Conservation (phyloP, 371 early-diverging fungal genomes). For the Hamiltosporidium tvaerminnensis region DNA sequence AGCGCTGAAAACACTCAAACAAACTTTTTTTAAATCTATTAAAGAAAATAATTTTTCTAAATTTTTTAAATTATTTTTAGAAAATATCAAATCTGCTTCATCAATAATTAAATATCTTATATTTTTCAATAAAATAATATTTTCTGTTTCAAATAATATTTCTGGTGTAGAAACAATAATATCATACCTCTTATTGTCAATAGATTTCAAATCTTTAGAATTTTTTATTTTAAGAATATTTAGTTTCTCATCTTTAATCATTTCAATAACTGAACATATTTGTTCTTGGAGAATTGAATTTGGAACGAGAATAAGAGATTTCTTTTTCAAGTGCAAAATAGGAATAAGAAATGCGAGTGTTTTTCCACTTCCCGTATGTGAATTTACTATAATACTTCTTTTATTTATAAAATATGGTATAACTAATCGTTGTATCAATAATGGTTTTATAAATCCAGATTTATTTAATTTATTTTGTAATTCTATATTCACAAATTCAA, state of each 20-base stretch:
- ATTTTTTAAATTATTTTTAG: no score
- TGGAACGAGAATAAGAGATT: conserved; percentile 43
- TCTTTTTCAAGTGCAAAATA: conserved; percentile 29
- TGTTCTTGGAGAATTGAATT: no score
- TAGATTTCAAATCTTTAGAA: neutral
- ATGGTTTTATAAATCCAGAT: neutral
- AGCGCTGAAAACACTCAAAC: conserved; percentile 8
- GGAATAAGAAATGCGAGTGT: no score
- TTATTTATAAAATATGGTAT: conserved; percentile 33
- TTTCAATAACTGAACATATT: conserved; percentile 16
- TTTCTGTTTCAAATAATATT: neutral
- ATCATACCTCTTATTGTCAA: neutral
- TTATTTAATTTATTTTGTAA: no score
- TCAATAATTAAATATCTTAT: conserved; percentile 12
- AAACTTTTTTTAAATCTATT: neutral
- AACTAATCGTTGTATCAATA: conserved; percentile 24
- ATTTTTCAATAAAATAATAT: no score
- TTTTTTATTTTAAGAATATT: conserved; percentile 6
- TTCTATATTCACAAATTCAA: neutral
- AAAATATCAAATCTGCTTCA: conserved; percentile 1
- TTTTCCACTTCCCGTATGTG: neutral
- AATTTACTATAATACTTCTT: conserved; percentile 36
- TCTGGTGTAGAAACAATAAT: conserved; percentile 6
- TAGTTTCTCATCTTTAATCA: conserved; percentile 4
- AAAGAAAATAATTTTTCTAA: no score